Conservation (phyloP, 148 eudicot species). For the Diospyros kaki region DNA sequence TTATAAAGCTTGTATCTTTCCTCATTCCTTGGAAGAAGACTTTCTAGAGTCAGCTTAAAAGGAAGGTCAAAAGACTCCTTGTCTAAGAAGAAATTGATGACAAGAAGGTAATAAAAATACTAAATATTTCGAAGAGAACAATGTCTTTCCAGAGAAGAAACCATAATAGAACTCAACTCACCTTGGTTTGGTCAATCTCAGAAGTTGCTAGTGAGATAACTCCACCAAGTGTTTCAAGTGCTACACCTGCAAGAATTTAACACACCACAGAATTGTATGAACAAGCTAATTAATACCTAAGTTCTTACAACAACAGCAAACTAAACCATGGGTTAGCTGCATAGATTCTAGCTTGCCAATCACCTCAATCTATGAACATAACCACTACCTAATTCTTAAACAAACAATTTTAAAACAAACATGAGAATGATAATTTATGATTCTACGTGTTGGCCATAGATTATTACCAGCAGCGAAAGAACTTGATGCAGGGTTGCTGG, state of each 20-base stretch:
- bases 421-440: background rate
- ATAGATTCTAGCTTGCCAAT: too few species aligned
- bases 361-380: too few species aligned
- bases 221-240: slow-evolving; percentile 85
- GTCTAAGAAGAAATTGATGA: too few species aligned
- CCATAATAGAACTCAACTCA: slow-evolving; percentile 25
- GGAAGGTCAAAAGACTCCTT: too few species aligned
- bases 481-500: slow-evolving; percentile 83
- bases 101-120: too few species aligned
- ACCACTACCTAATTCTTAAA: background rate
- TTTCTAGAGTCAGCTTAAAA: too few species aligned
- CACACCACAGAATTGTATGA: slow-evolving; percentile 4
- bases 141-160: background rate
- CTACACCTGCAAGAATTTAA: slow-evolving; percentile 56
- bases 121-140: background rate
- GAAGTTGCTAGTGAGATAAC: slow-evolving; percentile 69
- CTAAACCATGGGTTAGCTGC: background rate
- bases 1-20: too few species aligned
- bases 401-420: background rate
- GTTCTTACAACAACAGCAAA: background rate
- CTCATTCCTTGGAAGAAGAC: too few species aligned
- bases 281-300: background rate
- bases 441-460: background rate
- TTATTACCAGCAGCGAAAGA: slow-evolving; percentile 83
- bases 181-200: slow-evolving; percentile 73